Evolutionary conservation across 2,329 filamentous ascomycete species (phyloP), one percentile per base, ranked within the genome.

Genomic region (Microcyclospora tardicrescens): DNA sequence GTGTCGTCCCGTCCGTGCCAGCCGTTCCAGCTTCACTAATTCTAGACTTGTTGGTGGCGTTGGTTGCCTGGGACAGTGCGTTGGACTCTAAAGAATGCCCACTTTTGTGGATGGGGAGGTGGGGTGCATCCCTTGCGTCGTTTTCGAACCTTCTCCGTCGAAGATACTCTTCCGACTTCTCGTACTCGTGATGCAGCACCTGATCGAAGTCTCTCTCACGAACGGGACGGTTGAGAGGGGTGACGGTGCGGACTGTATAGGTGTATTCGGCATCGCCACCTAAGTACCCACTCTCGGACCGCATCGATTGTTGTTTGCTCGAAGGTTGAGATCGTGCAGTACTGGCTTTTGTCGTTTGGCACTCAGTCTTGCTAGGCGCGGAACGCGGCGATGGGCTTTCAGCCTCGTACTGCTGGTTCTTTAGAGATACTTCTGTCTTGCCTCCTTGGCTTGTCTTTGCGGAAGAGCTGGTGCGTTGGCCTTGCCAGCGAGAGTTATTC

Each of bases 41-140:
- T 24, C 44, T 47, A 13, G 51, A 51, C n/a, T 36, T 37, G 13
- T 45, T 44, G 35, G 38, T 45, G 16, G 28, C 38, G 12, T 15
- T 35, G 28, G 16, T 37, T 35, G 6, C 16, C 29, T 41, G 24
- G 11, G 36, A 28, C 8, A 36, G 28, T 28, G 13, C 28, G 29
- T 27, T 27, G 9, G 28, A 14, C 13, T 16, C 14, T 28, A 19
- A 37, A 28, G 4, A 37, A 31, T 28, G 14, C 33, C 16, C 36
- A 10, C 28, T 30, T 32, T 28, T 10, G 24, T n/a, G 11, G 28
- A 16, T n/a, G 13, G 33, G 13, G 5, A 12, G 13, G 6, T 12
- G 13, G 14, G n/a, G 6, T 16, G 33, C n/a, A 34, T 16, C 13
- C 15, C 16, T 13, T 34, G 13, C n/a, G 33, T 34, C 33, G 12